These are phyloP conservation scores for Zygoascus tannicola DNA, from an alignment of 805 yeast genomes.

Conservation along the genomic window DNA sequence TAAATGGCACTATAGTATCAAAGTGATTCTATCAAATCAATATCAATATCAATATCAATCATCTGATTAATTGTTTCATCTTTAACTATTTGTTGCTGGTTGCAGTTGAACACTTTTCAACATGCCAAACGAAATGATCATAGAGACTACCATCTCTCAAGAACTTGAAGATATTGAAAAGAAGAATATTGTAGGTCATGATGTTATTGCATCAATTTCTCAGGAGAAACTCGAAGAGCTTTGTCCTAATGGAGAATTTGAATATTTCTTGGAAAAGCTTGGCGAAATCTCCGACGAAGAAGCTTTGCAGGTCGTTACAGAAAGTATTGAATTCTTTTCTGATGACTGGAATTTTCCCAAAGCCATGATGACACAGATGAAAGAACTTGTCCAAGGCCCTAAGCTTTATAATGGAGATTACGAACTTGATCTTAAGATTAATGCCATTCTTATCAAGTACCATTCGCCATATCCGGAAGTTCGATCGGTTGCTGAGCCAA, in stretches of 20 bases:
- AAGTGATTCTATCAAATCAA: too few species aligned
- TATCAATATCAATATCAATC: too few species aligned
- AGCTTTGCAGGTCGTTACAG: conserved; percentile 6
- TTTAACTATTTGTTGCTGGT: too few species aligned
- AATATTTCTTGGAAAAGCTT: conserved; percentile 9
- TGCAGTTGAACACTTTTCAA: too few species aligned
- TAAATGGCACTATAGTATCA: too few species aligned
- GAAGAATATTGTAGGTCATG: conserved; percentile 2
- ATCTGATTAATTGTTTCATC: too few species aligned
- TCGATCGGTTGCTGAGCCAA: conserved; percentile 43
- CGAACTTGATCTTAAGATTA: conserved; percentile 8
- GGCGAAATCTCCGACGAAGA: conserved; percentile 6
- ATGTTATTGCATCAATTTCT: conserved; percentile 2
- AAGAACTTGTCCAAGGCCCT: conserved; percentile 21
- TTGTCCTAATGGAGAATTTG: conserved; percentile 15
- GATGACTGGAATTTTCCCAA: conserved; percentile 19
- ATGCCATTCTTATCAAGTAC: conserved; percentile 10
- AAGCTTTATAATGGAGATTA: conserved; percentile 7
- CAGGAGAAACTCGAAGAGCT: conserved; percentile 10
- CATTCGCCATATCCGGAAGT: conserved; percentile 53
- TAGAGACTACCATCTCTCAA: not conserved
- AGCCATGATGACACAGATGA: conserved; percentile 24
- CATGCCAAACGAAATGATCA: not conserved
- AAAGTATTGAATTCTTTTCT: conserved; percentile 2
- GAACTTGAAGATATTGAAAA: conserved; percentile 1